phyloP scores from a whole-genome alignment of 1,139 yeast species.

The Debaryomycetaceae sp. region DNA sequence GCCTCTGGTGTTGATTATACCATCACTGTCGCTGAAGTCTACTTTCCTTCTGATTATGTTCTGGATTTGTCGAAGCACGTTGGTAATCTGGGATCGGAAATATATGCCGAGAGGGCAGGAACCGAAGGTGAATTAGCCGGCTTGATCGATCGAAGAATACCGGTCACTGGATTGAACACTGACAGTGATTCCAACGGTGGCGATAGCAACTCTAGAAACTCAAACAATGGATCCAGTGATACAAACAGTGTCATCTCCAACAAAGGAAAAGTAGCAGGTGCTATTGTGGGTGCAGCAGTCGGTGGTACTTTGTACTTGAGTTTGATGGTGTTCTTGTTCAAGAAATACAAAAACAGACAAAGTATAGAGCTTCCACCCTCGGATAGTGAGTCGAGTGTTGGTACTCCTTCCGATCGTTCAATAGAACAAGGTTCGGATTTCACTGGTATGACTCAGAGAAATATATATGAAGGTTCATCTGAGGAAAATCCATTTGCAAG shows the following conservation, averaged over 20 bases:
- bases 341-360: slow-evolving; percentile 29
- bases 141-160: slow-evolving; percentile 62
- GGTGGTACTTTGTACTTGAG: slow-evolving; percentile 60
- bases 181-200: slow-evolving; percentile 14
- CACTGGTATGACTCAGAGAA: slow-evolving; percentile 16
- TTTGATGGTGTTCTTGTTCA: slow-evolving; percentile 45
- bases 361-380: slow-evolving; percentile 40
- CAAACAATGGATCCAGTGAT: slow-evolving; percentile 42
- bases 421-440: slow-evolving; percentile 18
- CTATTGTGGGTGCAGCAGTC: slow-evolving; percentile 64
- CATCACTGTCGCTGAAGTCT: slow-evolving; percentile 74
- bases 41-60: slow-evolving; percentile 55
- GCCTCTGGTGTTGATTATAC: slow-evolving; percentile 51
- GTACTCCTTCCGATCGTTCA: slow-evolving; percentile 18
- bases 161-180: slow-evolving; percentile 50
- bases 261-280: slow-evolving; percentile 50
- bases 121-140: slow-evolving; percentile 48
- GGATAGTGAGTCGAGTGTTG: slow-evolving; percentile 40
- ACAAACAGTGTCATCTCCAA: slow-evolving; percentile 18
- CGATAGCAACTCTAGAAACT: slow-evolving; percentile 10
- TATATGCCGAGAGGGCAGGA: slow-evolving; percentile 49
- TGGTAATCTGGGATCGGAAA: slow-evolving; percentile 37
- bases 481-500: slow-evolving; percentile 12
- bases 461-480: slow-evolving; percentile 13
- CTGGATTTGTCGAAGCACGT: slow-evolving; percentile 42